phyloP scores from a whole-genome alignment of 306 rosid genomes.

The Sicyos baderoa region DNA sequence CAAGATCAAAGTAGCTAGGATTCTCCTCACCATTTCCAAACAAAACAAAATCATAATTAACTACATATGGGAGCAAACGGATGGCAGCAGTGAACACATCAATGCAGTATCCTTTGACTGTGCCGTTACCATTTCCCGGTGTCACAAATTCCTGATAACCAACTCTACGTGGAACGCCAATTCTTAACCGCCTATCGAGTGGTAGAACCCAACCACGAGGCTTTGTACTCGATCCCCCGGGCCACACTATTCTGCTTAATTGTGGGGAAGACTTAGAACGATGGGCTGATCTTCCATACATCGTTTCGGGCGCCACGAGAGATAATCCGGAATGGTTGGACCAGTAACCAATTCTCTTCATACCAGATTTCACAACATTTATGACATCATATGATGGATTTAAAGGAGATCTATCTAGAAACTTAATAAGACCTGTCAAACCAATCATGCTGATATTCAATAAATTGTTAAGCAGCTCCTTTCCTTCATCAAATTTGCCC shows the following conservation, averaged over 20 bases:
- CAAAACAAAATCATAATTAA: slow-evolving; percentile 35
- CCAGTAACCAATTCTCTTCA: slow-evolving; percentile 40
- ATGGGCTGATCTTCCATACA: slow-evolving; percentile 20
- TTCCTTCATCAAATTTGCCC: slow-evolving; percentile 33
- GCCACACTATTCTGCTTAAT: slow-evolving; percentile 30
- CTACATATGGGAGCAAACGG: slow-evolving; percentile 37
- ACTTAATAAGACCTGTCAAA: slow-evolving; percentile 37
- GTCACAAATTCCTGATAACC: slow-evolving; percentile 38
- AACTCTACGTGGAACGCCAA: slow-evolving; percentile 43
- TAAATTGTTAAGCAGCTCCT: slow-evolving; percentile 34
- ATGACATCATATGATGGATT: slow-evolving; percentile 41
- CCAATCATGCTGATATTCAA: slow-evolving; percentile 29
- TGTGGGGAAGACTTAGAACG: slow-evolving; percentile 25
- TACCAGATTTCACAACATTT: slow-evolving; percentile 27
- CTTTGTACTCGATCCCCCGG: slow-evolving; percentile 33
- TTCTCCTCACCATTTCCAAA: slow-evolving; percentile 43
- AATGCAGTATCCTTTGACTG: slow-evolving; percentile 40
- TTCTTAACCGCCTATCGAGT: slow-evolving; percentile 27
- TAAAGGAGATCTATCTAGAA: slow-evolving; percentile 28
- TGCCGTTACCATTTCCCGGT: slow-evolving; percentile 21
- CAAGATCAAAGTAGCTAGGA: slow-evolving; percentile 40
- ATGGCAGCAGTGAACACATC: slow-evolving; percentile 45
- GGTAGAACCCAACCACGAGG: slow-evolving; percentile 53
- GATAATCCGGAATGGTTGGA: slow-evolving; percentile 36
- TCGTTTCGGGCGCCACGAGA: slow-evolving; percentile 28